These are phyloP conservation scores for Ceratocystis huliohia DNA, from an alignment of 2,329 filamentous ascomycete species.

Conservation along the genomic window DNA sequence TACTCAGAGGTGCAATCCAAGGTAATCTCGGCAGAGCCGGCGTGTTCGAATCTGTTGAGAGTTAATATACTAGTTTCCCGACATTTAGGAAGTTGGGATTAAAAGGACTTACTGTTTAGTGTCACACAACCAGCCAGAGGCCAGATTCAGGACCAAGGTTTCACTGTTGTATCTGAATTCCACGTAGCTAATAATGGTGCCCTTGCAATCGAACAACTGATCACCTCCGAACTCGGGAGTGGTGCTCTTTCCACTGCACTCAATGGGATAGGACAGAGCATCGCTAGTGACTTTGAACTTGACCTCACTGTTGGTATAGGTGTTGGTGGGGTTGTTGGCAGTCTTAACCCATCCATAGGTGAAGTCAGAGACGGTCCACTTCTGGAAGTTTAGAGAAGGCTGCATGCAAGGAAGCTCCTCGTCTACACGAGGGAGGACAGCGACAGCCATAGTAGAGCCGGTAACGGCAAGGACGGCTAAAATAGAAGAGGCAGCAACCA, in stretches of 20 bases:
- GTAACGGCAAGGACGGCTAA: constrained; percentile 14
- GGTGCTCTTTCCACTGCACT: constrained; percentile 33
- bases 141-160: constrained; percentile 30
- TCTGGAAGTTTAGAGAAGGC: constrained; percentile 22
- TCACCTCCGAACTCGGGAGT: constrained; percentile 38
- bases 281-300: constrained; percentile 40
- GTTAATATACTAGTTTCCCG: not conserved
- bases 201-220: constrained; percentile 33
- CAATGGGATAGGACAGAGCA: constrained; percentile 29
- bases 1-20: constrained; percentile 6
- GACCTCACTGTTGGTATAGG: constrained; percentile 36
- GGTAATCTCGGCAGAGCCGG: not conserved
- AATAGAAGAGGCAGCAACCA: constrained; percentile 12
- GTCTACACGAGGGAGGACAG: not conserved
- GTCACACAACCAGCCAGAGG: constrained; percentile 39
- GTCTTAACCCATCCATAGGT: constrained; percentile 37
- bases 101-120: not conserved
- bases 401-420: constrained; percentile 22
- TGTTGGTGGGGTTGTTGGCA: constrained; percentile 41
- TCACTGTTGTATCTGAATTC: constrained; percentile 35
- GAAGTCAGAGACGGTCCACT: constrained; percentile 35
- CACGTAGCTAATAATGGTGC: constrained; percentile 24
- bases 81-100: not conserved
- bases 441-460: constrained; percentile 14
- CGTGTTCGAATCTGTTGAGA: not conserved